Conservation (phyloP, 2,329 filamentous ascomycete species). For the Xylariaceae sp. region DNA sequence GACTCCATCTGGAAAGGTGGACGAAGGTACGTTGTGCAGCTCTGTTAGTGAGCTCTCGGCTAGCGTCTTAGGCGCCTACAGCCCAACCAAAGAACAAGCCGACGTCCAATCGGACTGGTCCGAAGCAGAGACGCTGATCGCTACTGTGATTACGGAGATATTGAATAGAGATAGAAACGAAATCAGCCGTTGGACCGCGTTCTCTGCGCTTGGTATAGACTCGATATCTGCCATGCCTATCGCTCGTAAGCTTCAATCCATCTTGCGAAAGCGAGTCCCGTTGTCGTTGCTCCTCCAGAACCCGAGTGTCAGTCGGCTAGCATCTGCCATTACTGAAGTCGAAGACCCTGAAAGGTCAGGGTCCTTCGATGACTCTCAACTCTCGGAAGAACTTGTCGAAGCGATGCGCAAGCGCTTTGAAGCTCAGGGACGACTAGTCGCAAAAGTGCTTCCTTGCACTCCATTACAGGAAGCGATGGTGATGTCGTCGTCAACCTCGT, state of each 20-base stretch:
- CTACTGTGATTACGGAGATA: constrained; percentile 58
- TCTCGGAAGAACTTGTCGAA: constrained; percentile 38
- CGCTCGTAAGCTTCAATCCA: constrained; percentile 60
- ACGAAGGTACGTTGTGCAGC: constrained; percentile 61
- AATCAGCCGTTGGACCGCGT: constrained; percentile 71
- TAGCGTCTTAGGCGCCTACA: constrained; percentile 50
- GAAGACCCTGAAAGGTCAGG: not conserved
- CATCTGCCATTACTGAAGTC: constrained; percentile 42
- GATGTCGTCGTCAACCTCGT: constrained; percentile 52
- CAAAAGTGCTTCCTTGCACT: constrained; percentile 77
- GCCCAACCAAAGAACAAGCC: constrained; percentile 40
- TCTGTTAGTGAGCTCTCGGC: constrained; percentile 55
- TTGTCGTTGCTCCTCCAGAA: constrained; percentile 75
- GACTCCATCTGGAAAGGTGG: constrained; percentile 77
- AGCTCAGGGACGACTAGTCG: constrained; percentile 46
- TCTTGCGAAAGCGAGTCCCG: constrained; percentile 57
- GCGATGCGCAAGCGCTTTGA: constrained; percentile 44
- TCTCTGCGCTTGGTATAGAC: constrained; percentile 81
- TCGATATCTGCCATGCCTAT: constrained; percentile 82
- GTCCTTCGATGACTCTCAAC: constrained; percentile 18
- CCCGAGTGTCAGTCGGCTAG: constrained; percentile 69
- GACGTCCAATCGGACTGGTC: constrained; percentile 55
- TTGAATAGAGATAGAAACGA: constrained; percentile 52
- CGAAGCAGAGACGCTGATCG: constrained; percentile 62
- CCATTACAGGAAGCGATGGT: constrained; percentile 91